These are phyloP conservation scores for Yamadazyma diospyri DNA, from an alignment of 1,139 yeast species.

Conservation along the genomic window DNA sequence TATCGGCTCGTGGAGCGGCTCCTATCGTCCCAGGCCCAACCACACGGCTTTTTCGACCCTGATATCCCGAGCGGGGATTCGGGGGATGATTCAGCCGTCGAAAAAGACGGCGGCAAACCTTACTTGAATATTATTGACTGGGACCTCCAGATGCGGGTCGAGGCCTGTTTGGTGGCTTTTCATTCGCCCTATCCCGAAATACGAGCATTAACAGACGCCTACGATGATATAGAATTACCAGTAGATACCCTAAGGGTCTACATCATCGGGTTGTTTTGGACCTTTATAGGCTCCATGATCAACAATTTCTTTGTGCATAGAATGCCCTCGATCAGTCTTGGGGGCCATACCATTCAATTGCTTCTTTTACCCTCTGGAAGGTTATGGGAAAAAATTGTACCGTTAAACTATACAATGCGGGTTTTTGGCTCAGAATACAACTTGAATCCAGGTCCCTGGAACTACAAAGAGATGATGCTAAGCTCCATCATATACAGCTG, in stretches of 20 bases:
- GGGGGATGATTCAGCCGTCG: constrained; percentile 10
- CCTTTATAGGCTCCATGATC: constrained; percentile 38
- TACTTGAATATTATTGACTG: constrained; percentile 32
- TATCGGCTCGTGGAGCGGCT: constrained; percentile 32
- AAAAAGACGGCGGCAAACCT: constrained; percentile 21
- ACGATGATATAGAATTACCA: constrained; percentile 35
- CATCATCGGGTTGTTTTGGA: constrained; percentile 40
- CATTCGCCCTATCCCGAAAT: constrained; percentile 49
- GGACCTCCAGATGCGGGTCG: constrained; percentile 33
- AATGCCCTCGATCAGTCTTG: constrained; percentile 37
- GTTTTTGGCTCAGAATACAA: constrained; percentile 22
- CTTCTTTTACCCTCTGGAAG: constrained; percentile 40
- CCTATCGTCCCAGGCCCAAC: constrained; percentile 13
- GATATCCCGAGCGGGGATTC: no score
- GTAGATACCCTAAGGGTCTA: constrained; percentile 43
- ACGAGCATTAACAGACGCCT: constrained; percentile 44
- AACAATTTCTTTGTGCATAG: constrained; percentile 45
- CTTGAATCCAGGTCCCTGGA: constrained; percentile 52
- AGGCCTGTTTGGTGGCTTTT: constrained; percentile 39
- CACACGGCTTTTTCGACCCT: no score
- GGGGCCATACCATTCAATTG: constrained; percentile 42
- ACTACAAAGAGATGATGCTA: constrained; percentile 64
- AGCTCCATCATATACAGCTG: constrained; percentile 44
- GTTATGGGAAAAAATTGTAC: constrained; percentile 36
- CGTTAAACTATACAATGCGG: constrained; percentile 20